Evolutionary conservation across 805 yeast species (phyloP), one percentile per base, ranked within the genome.

Genomic region (Teunomyces cretensis): DNA sequence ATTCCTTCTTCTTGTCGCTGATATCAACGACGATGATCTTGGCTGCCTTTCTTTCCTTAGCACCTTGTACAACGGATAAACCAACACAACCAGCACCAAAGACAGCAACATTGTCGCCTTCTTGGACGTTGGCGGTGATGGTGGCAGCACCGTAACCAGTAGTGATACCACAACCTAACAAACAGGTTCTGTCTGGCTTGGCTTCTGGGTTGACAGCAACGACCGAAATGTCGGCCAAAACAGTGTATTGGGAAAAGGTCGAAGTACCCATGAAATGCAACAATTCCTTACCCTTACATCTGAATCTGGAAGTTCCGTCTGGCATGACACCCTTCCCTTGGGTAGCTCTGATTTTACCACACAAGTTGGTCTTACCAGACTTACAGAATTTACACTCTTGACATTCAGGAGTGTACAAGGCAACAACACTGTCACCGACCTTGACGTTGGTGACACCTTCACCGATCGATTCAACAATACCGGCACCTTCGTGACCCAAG

Each of bases 301-400:
- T 81, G 76, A 94, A 92, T 68, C 99, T 83, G 37, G 87, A 68
- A 41, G 99, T 92, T 15, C 98, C 99, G 65, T 94, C 99, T 51
- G 99, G 99, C 97, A 94, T 87, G 47, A 92, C 86, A 67, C 99
- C 99, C 62, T 88, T 85, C 65, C 99, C 98, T 68, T 94, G 99
- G 46, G 99, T 95, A 44, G 88, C 96, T 72, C 99, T 84, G 56
- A 94, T 92, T 58, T 95, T 79, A 51, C 94, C 88, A 77, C 99
- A 94, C 65, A 94, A 79, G 74, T 94, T 94, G 63, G 99, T 92
- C 79, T 95, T 94, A 51, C 97, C 96, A 49, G 91, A 81, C 65
- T 75, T 79, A 75, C 99, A 94, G 79, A 91, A 88, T 68, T 91
- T 90, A 76, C 99, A 94, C 68, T 90, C 87, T 53, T 77, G 75